Conservation (phyloP, 306 rosid species). For the Elaeagnus macrophylla region DNA sequence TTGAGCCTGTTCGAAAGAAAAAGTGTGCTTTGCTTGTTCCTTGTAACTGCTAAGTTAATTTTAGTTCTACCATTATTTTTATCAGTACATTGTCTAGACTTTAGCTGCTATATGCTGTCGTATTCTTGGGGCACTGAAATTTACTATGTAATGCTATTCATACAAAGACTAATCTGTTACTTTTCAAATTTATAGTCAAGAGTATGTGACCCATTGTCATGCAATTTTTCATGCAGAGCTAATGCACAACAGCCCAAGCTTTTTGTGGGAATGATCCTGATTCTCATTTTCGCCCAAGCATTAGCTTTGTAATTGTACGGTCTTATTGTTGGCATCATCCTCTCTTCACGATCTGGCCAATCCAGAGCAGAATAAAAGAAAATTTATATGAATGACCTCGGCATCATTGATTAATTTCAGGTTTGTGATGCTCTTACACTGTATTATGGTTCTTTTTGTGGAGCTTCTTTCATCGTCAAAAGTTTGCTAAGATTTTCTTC, state of each 20-base stretch:
- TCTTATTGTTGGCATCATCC: slow-evolving; percentile 71
- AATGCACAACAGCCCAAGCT: slow-evolving; percentile 68
- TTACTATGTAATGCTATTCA: too few relatives aligned
- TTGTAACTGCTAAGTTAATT: too few relatives aligned
- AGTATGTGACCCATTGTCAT: background rate
- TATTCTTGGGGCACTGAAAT: too few relatives aligned
- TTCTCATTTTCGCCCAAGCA: slow-evolving; percentile 71
- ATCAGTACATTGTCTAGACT: too few relatives aligned
- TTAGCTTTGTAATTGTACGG: slow-evolving; percentile 73
- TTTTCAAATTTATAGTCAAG: too few relatives aligned
- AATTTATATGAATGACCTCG: slow-evolving; percentile 3
- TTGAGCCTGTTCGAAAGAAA: too few relatives aligned
- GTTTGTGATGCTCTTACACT: slow-evolving; percentile 2
- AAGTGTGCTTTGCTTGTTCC: too few relatives aligned
- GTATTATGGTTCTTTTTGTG: background rate
- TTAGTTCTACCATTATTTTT: too few relatives aligned
- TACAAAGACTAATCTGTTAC: too few relatives aligned
- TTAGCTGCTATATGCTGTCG: too few relatives aligned
- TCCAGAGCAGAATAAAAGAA: slow-evolving; percentile 54
- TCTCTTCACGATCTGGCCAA: slow-evolving; percentile 72
- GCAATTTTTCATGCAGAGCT: slow-evolving; percentile 28
- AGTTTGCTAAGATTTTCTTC: too few relatives aligned
- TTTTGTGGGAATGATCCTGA: slow-evolving; percentile 62
- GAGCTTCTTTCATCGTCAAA: too few relatives aligned
- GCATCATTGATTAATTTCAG: slow-evolving; percentile 8